Evolutionary conservation across 192 early-diverging fungal genomes (phyloP).

Genomic region (Mortierella claussenii): DNA sequence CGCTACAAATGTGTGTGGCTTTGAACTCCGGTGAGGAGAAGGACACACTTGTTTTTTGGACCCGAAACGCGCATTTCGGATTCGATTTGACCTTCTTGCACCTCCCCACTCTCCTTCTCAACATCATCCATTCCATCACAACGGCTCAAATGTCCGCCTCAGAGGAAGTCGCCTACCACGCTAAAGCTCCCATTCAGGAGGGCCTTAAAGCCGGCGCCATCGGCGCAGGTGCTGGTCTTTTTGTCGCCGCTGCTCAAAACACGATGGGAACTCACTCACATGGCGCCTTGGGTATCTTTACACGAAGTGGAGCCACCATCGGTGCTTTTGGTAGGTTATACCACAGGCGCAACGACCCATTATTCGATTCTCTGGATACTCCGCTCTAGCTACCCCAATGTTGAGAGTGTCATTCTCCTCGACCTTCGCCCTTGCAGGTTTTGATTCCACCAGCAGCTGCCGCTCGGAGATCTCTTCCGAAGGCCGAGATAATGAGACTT

Average conservation of each 20-base stretch:
- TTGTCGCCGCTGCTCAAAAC: constrained; percentile 77
- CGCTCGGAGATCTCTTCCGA: too few species aligned
- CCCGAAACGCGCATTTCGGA: constrained; percentile 10
- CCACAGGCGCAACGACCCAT: too few species aligned
- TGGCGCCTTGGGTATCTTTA: constrained; percentile 66
- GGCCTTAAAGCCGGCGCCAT: constrained; percentile 59
- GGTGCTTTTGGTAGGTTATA: constrained; percentile 80
- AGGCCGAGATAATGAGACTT: too few species aligned
- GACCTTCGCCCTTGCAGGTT: too few species aligned
- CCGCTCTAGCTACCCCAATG: too few species aligned
- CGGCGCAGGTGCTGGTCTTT: constrained; percentile 71
- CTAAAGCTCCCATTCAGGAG: constrained; percentile 58
- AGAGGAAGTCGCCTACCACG: constrained; percentile 43
- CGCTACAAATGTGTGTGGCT: too few species aligned
- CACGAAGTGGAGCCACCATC: constrained; percentile 72
- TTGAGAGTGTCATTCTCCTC: too few species aligned
- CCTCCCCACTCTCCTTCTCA: not conserved
- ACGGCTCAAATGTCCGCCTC: constrained; percentile 10
- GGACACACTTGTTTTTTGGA: too few species aligned
- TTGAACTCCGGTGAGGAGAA: too few species aligned
- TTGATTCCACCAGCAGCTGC: too few species aligned
- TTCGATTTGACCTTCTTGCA: constrained; percentile 2
- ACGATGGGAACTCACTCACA: constrained; percentile 61
- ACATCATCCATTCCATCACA: not conserved
- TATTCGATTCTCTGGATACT: too few species aligned